Evolutionary conservation across 225 moss, liverwort and hornwort species (phyloP), one percentile per base, ranked within the genome.

Genomic region (Takakia lepidozioides): DNA sequence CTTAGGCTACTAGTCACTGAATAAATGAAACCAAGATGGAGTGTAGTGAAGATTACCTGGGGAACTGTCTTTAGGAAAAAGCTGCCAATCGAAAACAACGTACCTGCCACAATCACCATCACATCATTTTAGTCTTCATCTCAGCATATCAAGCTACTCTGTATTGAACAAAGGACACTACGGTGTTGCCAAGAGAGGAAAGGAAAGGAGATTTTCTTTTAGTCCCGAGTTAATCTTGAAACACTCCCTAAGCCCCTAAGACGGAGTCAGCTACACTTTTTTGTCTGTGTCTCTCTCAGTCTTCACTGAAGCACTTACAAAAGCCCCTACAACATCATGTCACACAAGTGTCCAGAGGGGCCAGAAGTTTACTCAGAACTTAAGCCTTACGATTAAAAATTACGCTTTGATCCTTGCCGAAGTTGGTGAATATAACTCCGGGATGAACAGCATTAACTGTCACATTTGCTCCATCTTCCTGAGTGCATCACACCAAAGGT

Each of bases 371-470:
- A n/a, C n/a, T n/a, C n/a, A n/a, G n/a, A n/a, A n/a, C n/a, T n/a
- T n/a, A 14, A 5, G 19, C 4, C 6, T 40, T 40, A 18, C 19
- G 15, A 15, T 4, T 15, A 15, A 40, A 40, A 5, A 15, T 14
- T 3, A 18, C 25, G n/a, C 14, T 48, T 1, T 61, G 42, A 27
- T 27, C 25, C 51, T 50, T 64, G 9, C 76, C 72, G 2, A 76
- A 64, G 10, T 55, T 55, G 28, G 72, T 72, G 27, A 63, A 52
- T 60, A 72, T 48, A 6, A 50, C 48, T 27, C 77, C 77, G 39
- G 77, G 72, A 57, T 77, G 77, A 39, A 77, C 64, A 29, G 64
- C 49, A 64, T 72, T 77, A 38, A 34, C 68, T 8, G 77, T 77
- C 57, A 77, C 64, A 32, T 72, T 68, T 47, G 57, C 68, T 36